Conservation (phyloP, 805 yeast genomes). For the Saccharomycopsis microspora region DNA sequence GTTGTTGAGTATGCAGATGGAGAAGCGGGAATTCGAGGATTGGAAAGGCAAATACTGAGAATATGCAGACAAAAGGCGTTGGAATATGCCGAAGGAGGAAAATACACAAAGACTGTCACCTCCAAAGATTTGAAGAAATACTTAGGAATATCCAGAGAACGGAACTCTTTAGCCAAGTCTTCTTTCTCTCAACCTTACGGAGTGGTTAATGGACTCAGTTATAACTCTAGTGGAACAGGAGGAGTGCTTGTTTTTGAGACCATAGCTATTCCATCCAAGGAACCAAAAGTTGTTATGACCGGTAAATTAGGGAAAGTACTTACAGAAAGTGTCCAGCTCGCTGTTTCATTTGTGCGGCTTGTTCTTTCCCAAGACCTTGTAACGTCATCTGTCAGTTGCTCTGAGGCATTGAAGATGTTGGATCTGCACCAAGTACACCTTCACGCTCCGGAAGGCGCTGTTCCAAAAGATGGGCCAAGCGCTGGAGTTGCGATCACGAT, state of each 20-base stretch:
- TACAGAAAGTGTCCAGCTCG: slow-evolving; percentile 72
- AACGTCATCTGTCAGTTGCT: slow-evolving; percentile 22
- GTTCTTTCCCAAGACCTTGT: slow-evolving; percentile 26
- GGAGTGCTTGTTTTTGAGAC: slow-evolving; percentile 72
- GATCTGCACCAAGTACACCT: slow-evolving; percentile 51
- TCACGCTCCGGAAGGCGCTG: slow-evolving; percentile 63
- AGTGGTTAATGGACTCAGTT: slow-evolving; percentile 79
- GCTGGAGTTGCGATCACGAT: slow-evolving; percentile 64
- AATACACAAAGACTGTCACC: slow-evolving; percentile 31
- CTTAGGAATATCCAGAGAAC: slow-evolving; percentile 54
- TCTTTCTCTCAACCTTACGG: slow-evolving; percentile 47
- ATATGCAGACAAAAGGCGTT: slow-evolving; percentile 78
- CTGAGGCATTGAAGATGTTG: slow-evolving; percentile 30
- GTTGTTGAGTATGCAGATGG: slow-evolving; percentile 57
- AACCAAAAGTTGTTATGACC: slow-evolving; percentile 41
- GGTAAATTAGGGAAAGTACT: slow-evolving; percentile 78
- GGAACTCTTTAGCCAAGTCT: slow-evolving; percentile 27
- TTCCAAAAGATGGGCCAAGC: slow-evolving; percentile 44
- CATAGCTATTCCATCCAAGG: slow-evolving; percentile 38
- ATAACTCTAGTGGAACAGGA: slow-evolving; percentile 80
- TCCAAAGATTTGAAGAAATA: slow-evolving; percentile 51
- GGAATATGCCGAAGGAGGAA: slow-evolving; percentile 35
- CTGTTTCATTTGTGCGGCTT: slow-evolving; percentile 59
- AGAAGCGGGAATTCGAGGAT: slow-evolving; percentile 77
- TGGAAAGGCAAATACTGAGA: slow-evolving; percentile 66